A percentile compares a stretch with the other conserved stretches of the same genome.
Conservation (phyloP, 75 land plant species). For the Picea sitchensis region DNA sequence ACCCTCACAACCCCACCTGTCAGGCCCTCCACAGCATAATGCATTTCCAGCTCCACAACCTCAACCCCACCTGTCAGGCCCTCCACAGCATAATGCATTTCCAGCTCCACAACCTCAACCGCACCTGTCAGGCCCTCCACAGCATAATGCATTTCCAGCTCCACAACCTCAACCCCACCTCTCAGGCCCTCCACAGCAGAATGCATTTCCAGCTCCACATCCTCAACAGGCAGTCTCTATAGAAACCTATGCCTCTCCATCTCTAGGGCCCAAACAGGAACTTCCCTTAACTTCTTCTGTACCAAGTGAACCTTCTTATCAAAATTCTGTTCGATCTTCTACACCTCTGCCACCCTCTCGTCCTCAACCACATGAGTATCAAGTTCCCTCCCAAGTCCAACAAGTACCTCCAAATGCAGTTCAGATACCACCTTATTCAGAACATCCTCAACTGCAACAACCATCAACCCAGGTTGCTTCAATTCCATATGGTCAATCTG, state of each 20-base stretch:
- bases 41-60: conserved; percentile 9
- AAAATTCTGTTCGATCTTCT: conserved; percentile 21
- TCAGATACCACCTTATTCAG: conserved; percentile 7
- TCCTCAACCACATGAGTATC: conserved; percentile 4
- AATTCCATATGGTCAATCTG: conserved; percentile 16
- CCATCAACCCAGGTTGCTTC: conserved; percentile 27
- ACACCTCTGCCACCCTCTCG: conserved; percentile 22
- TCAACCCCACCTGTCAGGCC: conserved; percentile 11
- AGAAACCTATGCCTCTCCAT: conserved; percentile 23
- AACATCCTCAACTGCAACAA: conserved; percentile 34
- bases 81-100: conserved; percentile 13
- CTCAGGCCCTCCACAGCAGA: conserved; percentile 10
- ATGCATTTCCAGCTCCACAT: conserved; percentile 23
- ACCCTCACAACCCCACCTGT: background rate
- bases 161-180: conserved; percentile 10
- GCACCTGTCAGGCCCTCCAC: conserved; percentile 1
- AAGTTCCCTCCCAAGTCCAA: conserved; percentile 8
- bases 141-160: conserved; percentile 13
- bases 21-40: background rate
- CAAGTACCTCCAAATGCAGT: conserved; percentile 3
- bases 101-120: conserved; percentile 32
- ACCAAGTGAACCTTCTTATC: conserved; percentile 30
- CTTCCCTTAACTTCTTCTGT: conserved; percentile 3
- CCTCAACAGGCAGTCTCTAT: conserved; percentile 29
- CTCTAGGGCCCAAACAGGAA: conserved; percentile 12